Conservation (phyloP, 306 rosid genomes). For the Albizia julibrissin region DNA sequence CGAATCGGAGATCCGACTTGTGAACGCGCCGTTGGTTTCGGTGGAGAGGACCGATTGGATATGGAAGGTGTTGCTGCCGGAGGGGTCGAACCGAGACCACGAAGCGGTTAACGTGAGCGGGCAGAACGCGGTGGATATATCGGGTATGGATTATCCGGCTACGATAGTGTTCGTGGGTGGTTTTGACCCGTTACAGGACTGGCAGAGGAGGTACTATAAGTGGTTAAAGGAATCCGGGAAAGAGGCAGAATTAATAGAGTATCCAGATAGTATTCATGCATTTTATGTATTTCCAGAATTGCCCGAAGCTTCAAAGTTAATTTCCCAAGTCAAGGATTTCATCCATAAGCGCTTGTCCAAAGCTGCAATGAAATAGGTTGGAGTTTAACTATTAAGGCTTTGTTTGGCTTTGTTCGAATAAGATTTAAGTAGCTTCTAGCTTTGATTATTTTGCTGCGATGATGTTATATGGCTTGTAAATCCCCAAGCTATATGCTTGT, state of each 20-base stretch:
- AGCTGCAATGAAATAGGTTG: no score
- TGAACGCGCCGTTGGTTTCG: constrained; percentile 42
- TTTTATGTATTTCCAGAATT: constrained; percentile 53
- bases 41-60: constrained; percentile 53
- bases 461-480: no score
- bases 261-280: constrained; percentile 58
- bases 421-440: no score
- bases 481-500: no score
- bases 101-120: constrained; percentile 60
- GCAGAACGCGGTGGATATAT: constrained; percentile 49
- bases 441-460: no score
- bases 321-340: no score
- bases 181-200: constrained; percentile 72
- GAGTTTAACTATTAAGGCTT: no score
- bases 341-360: no score
- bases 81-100: constrained; percentile 54
- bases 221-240: constrained; percentile 66
- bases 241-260: constrained; percentile 49
- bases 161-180: constrained; percentile 65
- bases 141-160: constrained; percentile 61
- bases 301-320: no score
- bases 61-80: constrained; percentile 66
- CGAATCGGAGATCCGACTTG: constrained; percentile 52
- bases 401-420: no score
- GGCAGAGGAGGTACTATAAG: constrained; percentile 63